Conservation (phyloP, 139 green algal species). For the Pseudopediastrum boryanum region DNA sequence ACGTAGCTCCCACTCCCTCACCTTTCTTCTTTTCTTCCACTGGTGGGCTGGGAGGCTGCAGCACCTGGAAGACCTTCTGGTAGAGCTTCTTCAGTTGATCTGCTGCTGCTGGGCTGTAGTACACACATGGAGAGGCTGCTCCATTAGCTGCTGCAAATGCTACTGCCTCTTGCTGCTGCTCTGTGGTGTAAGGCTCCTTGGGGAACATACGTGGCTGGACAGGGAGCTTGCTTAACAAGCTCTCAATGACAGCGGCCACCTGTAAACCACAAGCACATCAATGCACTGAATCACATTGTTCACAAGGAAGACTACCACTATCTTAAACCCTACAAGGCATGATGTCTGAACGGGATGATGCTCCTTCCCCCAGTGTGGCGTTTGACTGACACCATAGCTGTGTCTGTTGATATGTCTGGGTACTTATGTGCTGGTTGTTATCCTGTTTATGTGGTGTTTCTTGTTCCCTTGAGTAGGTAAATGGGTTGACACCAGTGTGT, state of each 20-base stretch:
- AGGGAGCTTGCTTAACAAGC: background rate
- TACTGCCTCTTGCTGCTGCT: background rate
- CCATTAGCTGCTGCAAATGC: background rate
- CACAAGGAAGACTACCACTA: too few relatives aligned
- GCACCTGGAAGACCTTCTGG: background rate
- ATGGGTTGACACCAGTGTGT: too few relatives aligned
- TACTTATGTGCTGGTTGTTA: too few relatives aligned
- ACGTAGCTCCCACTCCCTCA: background rate
- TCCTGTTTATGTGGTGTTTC: too few relatives aligned
- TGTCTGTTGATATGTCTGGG: too few relatives aligned
- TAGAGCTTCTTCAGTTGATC: slow-evolving; percentile 4
- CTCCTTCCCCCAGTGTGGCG: too few relatives aligned
- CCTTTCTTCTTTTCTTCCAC: slow-evolving; percentile 23
- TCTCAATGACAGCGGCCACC: background rate
- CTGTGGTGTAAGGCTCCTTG: too few relatives aligned
- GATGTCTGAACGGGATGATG: too few relatives aligned
- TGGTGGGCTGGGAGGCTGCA: slow-evolving; percentile 15
- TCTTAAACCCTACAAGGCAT: too few relatives aligned
- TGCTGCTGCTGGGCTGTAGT: background rate
- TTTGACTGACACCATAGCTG: too few relatives aligned
- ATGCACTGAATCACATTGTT: background rate
- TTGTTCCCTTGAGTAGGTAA: too few relatives aligned
- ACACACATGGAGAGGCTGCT: background rate
- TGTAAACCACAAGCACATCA: background rate
- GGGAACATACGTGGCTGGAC: background rate